Conservation (phyloP, 1,284 basidiomycete species). For the Naganishia liquefaciens region DNA sequence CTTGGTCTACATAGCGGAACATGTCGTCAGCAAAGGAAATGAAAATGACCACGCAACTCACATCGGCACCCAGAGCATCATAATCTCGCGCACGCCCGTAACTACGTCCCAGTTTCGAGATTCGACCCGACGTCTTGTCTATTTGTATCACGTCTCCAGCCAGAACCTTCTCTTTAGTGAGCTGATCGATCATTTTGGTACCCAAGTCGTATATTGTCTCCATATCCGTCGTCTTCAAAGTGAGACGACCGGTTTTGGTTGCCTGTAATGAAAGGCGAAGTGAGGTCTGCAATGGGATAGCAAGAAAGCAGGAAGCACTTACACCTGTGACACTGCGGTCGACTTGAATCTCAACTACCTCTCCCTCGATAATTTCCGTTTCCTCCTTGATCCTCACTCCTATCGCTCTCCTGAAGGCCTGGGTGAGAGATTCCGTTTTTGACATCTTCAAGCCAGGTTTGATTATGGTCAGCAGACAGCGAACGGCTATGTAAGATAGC, state of each 20-base stretch:
- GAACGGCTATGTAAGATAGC: slow-evolving; percentile 7
- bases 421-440: slow-evolving; percentile 96
- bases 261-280: slow-evolving; percentile 61
- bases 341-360: slow-evolving; percentile 98
- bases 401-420: slow-evolving; percentile 92
- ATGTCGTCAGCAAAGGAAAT: neutral
- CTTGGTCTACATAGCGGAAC: slow-evolving; percentile 66
- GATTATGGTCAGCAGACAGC: neutral
- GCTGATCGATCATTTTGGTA: slow-evolving; percentile 97
- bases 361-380: slow-evolving; percentile 95
- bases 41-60: slow-evolving; percentile 55
- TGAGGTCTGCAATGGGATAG: neutral
- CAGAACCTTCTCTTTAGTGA: slow-evolving; percentile 94
- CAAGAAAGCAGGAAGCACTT: slow-evolving; percentile 49
- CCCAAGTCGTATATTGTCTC: slow-evolving; percentile 99
- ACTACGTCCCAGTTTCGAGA: slow-evolving; percentile 91
- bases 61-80: slow-evolving; percentile 97
- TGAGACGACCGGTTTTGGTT: slow-evolving; percentile 96
- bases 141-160: slow-evolving; percentile 96
- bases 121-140: slow-evolving; percentile 96
- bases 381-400: slow-evolving; percentile 97
- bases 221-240: slow-evolving; percentile 99
- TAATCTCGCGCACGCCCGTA: slow-evolving; percentile 96
- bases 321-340: slow-evolving; percentile 95
- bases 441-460: slow-evolving; percentile 67